Percentiles rank a stretch among this genome's conserved stretches.
phyloP scores from a whole-genome alignment of 1,139 yeast species.

The Yamadazyma atmosphaerica region DNA sequence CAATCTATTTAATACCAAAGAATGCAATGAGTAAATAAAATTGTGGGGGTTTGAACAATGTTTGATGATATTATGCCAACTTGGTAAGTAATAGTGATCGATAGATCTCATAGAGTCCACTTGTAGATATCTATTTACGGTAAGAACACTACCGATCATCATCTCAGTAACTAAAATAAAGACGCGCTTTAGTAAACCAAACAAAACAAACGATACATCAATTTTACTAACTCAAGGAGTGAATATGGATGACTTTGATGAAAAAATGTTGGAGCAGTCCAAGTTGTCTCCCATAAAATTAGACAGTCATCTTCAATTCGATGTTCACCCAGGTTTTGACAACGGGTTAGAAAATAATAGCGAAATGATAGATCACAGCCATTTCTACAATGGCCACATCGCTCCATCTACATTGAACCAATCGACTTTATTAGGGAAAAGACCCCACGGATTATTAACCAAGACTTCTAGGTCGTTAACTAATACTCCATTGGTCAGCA shows the following conservation, averaged over 20 bases:
- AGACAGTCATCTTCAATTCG: neutral
- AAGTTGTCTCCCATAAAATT: conserved; percentile 1
- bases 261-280: conserved; percentile 1
- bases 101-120: too few relatives aligned
- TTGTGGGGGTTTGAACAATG: too few relatives aligned
- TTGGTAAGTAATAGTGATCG: too few relatives aligned
- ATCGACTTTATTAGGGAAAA: conserved; percentile 16
- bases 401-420: conserved; percentile 1
- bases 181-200: conserved; percentile 1
- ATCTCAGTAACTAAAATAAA: neutral
- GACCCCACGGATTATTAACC: conserved; percentile 51
- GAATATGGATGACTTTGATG: conserved; percentile 1
- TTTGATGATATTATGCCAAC: too few relatives aligned
- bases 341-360: neutral
- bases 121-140: too few relatives aligned
- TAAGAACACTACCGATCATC: too few relatives aligned
- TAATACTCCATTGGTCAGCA: neutral
- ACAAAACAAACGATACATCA: neutral
- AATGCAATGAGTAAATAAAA: too few relatives aligned
- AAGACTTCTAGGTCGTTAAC: conserved; percentile 18
- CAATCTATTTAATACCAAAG: too few relatives aligned
- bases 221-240: neutral
- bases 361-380: conserved; percentile 2
- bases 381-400: conserved; percentile 1
- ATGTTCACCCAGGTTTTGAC: neutral